phyloP scores from a whole-genome alignment of 192 early-diverging fungal species.

The Lunasporangiospora selenospora region DNA sequence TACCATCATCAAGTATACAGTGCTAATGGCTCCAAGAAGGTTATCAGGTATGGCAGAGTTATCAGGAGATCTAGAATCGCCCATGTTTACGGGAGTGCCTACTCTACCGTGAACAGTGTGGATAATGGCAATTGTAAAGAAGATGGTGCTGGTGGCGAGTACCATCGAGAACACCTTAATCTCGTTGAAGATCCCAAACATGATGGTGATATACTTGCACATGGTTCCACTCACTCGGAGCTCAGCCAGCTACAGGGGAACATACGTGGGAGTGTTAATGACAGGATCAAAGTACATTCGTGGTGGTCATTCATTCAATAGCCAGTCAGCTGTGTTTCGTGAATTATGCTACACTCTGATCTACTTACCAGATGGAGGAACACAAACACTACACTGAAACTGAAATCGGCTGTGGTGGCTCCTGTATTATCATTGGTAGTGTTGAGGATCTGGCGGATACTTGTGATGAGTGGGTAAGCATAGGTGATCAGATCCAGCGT shows the following conservation, averaged over 20 bases:
- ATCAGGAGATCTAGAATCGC: not conserved
- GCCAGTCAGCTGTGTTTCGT: not conserved
- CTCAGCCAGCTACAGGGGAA: constrained; percentile 7
- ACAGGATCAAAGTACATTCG: not conserved
- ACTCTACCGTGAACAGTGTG: not conserved
- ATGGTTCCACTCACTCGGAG: not conserved
- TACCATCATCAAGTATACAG: constrained; percentile 13
- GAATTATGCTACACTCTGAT: too few species aligned
- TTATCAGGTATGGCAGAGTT: not conserved
- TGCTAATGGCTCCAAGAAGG: constrained; percentile 2
- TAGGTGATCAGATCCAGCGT: too few species aligned
- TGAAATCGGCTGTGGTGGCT: not conserved
- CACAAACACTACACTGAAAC: not conserved
- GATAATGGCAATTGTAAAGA: not conserved
- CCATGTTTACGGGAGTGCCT: too few species aligned
- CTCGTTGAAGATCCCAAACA: not conserved
- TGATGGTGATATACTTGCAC: constrained; percentile 5
- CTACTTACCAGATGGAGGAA: constrained; percentile 6
- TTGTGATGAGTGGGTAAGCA: too few species aligned
- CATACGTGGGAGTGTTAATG: too few species aligned
- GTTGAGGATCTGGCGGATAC: too few species aligned
- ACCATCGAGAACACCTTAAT: constrained; percentile 7
- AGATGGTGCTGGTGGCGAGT: too few species aligned
- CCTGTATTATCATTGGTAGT: not conserved
- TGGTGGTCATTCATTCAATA: not conserved